These are phyloP conservation scores for Acidomyces sp. DNA, from an alignment of 495 filamentous ascomycete genomes.

Conservation along the genomic window DNA sequence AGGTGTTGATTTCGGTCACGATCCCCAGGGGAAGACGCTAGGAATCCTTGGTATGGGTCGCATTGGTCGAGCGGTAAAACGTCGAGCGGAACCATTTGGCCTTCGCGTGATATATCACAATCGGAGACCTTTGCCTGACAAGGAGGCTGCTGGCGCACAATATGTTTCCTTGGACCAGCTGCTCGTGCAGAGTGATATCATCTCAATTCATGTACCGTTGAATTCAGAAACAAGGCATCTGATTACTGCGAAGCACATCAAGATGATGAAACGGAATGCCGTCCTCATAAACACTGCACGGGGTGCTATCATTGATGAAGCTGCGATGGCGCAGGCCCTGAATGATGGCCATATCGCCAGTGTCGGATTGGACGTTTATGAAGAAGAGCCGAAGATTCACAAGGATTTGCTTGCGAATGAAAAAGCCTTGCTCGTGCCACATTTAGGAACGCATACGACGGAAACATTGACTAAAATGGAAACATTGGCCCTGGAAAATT, in stretches of 20 bases:
- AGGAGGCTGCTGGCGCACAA: conserved; percentile 45
- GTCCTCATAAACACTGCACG: conserved; percentile 62
- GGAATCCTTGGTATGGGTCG: conserved; percentile 43
- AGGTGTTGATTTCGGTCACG: conserved; percentile 40
- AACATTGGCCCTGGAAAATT: conserved; percentile 7
- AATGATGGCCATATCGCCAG: conserved; percentile 47
- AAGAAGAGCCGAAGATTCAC: conserved; percentile 54
- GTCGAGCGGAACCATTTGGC: conserved; percentile 55
- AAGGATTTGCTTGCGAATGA: conserved; percentile 46
- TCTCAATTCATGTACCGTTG: conserved; percentile 64
- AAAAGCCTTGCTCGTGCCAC: conserved; percentile 50
- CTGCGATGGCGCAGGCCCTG: conserved; percentile 50
- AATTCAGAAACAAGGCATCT: conserved; percentile 60
- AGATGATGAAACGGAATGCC: conserved; percentile 55
- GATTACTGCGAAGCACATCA: conserved; percentile 49
- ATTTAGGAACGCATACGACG: conserved; percentile 55
- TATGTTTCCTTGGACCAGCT: conserved; percentile 60
- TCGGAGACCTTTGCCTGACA: conserved; percentile 37
- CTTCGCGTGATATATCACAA: conserved; percentile 56
- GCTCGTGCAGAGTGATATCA: conserved; percentile 51
- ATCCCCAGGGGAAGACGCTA: conserved; percentile 51
- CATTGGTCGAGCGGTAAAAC: conserved; percentile 53
- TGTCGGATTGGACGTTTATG: conserved; percentile 56
- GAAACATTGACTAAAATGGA: conserved; percentile 59
- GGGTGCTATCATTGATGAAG: conserved; percentile 58